These are phyloP conservation scores for Cordyceps javanica DNA, from an alignment of 2,329 filamentous ascomycete genomes.

Conservation along the genomic window DNA sequence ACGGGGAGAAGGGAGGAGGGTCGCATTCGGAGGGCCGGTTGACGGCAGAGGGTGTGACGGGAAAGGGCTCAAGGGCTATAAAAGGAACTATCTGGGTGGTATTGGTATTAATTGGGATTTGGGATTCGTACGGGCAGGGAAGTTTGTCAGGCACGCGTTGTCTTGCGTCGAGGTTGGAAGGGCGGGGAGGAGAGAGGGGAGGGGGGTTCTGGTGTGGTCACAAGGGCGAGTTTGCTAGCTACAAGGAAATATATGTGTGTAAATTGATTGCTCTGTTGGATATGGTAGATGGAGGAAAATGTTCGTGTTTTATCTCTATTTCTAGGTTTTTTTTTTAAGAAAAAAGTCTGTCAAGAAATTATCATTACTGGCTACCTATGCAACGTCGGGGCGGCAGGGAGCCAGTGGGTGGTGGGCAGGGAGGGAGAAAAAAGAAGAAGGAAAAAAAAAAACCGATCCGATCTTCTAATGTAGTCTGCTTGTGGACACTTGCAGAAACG, in stretches of 20 bases:
- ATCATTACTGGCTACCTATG: too few species aligned
- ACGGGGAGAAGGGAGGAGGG: not conserved
- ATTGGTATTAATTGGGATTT: not conserved
- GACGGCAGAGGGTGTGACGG: constrained; percentile 7
- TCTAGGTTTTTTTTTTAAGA: too few species aligned
- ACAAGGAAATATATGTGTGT: not conserved
- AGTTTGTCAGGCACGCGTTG: not conserved
- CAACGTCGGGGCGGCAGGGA: too few species aligned
- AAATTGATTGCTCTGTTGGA: not conserved
- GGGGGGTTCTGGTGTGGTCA: not conserved
- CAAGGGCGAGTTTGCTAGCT: not conserved
- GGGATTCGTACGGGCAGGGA: too few species aligned
- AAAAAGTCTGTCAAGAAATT: too few species aligned
- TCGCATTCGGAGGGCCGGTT: constrained; percentile 9
- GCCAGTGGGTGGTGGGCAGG: not conserved
- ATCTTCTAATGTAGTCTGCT: not conserved
- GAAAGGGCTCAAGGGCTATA: not conserved
- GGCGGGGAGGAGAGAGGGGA: too few species aligned
- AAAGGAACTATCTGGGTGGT: not conserved
- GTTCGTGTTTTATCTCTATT: too few species aligned
- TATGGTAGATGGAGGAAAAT: too few species aligned
- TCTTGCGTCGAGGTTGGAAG: too few species aligned
- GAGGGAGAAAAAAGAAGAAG: not conserved
- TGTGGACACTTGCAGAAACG: not conserved
- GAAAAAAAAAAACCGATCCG: not conserved